These are phyloP conservation scores for Neurospora sp. DNA, from an alignment of 2,329 filamentous ascomycete species.

Conservation along the genomic window DNA sequence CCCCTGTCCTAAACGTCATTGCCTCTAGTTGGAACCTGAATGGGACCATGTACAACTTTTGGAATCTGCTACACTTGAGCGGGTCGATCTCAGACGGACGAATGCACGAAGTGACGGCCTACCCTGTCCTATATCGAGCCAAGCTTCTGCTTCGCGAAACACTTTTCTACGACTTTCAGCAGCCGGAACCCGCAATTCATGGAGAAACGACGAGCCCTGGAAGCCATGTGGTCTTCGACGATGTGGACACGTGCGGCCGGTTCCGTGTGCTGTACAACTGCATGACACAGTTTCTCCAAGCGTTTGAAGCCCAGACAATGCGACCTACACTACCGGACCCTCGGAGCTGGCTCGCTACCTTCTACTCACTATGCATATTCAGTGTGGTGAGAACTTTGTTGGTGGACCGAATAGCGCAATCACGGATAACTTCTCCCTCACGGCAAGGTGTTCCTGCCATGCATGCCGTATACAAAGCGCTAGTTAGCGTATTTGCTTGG, in stretches of 20 bases:
- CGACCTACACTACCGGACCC: constrained; percentile 28
- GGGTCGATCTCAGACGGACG: constrained; percentile 38
- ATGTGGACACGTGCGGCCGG: constrained; percentile 37
- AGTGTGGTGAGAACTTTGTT: constrained; percentile 44
- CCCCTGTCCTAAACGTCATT: constrained; percentile 40
- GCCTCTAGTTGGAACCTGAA: constrained; percentile 42
- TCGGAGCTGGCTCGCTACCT: constrained; percentile 40
- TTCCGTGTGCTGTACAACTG: constrained; percentile 39
- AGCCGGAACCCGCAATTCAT: constrained; percentile 35
- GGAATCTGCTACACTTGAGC: constrained; percentile 41
- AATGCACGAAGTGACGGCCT: constrained; percentile 36
- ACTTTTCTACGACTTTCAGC: constrained; percentile 42
- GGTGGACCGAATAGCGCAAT: constrained; percentile 31
- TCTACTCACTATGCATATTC: constrained; percentile 49
- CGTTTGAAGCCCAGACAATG: constrained; percentile 37
- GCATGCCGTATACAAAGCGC: constrained; percentile 39
- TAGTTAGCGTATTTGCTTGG: constrained; percentile 38
- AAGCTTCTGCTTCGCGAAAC: constrained; percentile 47
- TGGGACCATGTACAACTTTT: constrained; percentile 39
- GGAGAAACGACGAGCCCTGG: constrained; percentile 25
- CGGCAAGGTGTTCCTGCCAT: constrained; percentile 26
- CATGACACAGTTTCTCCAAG: constrained; percentile 40
- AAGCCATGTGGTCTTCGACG: constrained; percentile 27
- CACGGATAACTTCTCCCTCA: constrained; percentile 14
- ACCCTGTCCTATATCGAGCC: constrained; percentile 41